Conservation (phyloP, 768 basidiomycete species). For the Harrya chromipes region DNA sequence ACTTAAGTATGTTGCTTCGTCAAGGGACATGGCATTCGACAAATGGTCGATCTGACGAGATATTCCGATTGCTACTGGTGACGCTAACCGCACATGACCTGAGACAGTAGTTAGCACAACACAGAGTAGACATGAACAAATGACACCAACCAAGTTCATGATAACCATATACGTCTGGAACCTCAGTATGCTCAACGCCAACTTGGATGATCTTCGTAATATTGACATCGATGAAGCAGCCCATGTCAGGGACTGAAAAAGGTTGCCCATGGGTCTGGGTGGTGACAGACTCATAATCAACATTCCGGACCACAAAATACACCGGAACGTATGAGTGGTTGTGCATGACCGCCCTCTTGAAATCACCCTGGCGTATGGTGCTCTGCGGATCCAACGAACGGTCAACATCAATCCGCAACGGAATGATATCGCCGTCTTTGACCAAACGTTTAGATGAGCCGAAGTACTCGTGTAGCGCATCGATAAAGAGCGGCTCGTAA, state of each 20-base stretch:
- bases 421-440: conserved; percentile 72
- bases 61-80: conserved; percentile 26
- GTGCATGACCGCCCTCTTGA: not conserved
- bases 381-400: conserved; percentile 21
- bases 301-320: conserved; percentile 75
- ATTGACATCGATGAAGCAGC: conserved; percentile 78
- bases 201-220: conserved; percentile 76
- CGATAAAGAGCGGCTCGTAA: conserved; percentile 61
- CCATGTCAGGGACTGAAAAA: conserved; percentile 64
- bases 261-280: conserved; percentile 43
- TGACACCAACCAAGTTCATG: conserved; percentile 44
- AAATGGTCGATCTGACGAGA: conserved; percentile 54
- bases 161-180: conserved; percentile 52
- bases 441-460: conserved; percentile 50
- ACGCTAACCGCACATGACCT: conserved; percentile 13
- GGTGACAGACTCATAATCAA: conserved; percentile 61
- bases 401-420: conserved; percentile 60
- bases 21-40: conserved; percentile 55
- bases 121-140: not conserved
- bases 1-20: conserved; percentile 54
- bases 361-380: conserved; percentile 4
- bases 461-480: conserved; percentile 64
- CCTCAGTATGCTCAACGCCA: conserved; percentile 66
- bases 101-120: conserved; percentile 12
- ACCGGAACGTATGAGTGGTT: conserved; percentile 45